Evolutionary conservation across 1,284 basidiomycete genomes (phyloP).

Genomic region (Heterobasidion irregulare): DNA sequence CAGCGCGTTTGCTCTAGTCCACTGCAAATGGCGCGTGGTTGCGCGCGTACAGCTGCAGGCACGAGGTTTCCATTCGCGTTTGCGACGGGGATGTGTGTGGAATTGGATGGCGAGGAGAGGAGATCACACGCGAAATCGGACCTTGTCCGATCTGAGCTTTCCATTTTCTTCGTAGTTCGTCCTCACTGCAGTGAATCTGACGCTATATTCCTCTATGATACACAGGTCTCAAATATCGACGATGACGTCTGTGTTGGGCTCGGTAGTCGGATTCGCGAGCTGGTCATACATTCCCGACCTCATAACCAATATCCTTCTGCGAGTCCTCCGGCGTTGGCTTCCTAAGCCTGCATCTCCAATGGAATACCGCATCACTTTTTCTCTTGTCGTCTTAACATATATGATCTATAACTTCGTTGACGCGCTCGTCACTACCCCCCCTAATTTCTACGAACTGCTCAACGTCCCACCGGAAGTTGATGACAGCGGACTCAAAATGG

Average conservation of each 20-base stretch:
- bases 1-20: constrained; percentile 26
- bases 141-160: constrained; percentile 25
- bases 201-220: constrained; percentile 1
- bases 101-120: constrained; percentile 19
- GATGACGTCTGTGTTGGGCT: constrained; percentile 14
- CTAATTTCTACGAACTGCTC: constrained; percentile 74
- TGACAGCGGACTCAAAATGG: constrained; percentile 57
- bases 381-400: constrained; percentile 61
- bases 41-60: constrained; percentile 29
- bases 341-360: constrained; percentile 27
- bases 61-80: constrained; percentile 11
- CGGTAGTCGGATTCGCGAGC: constrained; percentile 26
- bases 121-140: constrained; percentile 22
- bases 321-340: constrained; percentile 27
- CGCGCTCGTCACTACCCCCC: constrained; percentile 43
- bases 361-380: constrained; percentile 57
- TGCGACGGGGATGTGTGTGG: constrained; percentile 3
- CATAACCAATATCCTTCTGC: constrained; percentile 28
- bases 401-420: constrained; percentile 58
- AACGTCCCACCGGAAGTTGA: constrained; percentile 54
- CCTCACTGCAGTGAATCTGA: background rate
- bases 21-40: constrained; percentile 30
- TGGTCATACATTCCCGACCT: constrained; percentile 41
- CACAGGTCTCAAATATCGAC: constrained; percentile 13
- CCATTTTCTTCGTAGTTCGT: background rate